These are phyloP conservation scores for Phaeophleospora eucalypticola DNA, from an alignment of 2,329 filamentous ascomycete genomes.

Conservation along the genomic window DNA sequence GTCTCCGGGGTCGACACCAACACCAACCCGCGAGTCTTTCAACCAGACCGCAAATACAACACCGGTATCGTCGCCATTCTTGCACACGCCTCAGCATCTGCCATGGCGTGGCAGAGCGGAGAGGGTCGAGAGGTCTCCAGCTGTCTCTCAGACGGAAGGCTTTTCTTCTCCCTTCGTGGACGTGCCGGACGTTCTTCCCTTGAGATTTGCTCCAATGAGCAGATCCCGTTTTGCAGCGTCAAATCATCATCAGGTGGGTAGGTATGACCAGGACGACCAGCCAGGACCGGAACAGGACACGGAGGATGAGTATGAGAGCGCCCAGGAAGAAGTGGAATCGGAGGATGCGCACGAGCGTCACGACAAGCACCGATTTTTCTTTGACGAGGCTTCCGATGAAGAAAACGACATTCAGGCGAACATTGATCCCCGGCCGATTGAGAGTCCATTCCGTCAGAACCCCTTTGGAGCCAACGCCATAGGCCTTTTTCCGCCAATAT, in stretches of 20 bases:
- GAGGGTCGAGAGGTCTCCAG: constrained; percentile 22
- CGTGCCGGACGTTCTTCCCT: constrained; percentile 6
- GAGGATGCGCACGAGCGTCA: neutral
- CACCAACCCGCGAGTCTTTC: constrained; percentile 30
- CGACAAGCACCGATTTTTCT: neutral
- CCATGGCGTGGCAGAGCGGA: constrained; percentile 26
- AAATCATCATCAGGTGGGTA: constrained; percentile 50
- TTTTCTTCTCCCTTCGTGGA: constrained; percentile 18
- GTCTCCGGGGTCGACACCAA: constrained; percentile 33
- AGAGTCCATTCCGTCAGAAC: constrained; percentile 24
- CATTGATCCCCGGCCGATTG: constrained; percentile 16
- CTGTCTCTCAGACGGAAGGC: constrained; percentile 15
- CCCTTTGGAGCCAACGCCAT: constrained; percentile 16
- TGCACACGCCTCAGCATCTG: constrained; percentile 38
- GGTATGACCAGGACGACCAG: constrained; percentile 37
- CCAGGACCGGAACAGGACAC: neutral
- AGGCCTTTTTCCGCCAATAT: constrained; percentile 8
- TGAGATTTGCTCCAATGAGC: constrained; percentile 6
- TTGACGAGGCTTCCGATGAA: neutral
- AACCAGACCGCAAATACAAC: constrained; percentile 31
- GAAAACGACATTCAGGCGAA: neutral
- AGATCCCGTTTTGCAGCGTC: constrained; percentile 21
- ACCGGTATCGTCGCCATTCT: constrained; percentile 42
- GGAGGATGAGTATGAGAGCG: neutral
- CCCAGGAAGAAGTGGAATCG: neutral